phyloP scores from a whole-genome alignment of 73 alveolate genomes.

The Paramecium sexaurelia region DNA sequence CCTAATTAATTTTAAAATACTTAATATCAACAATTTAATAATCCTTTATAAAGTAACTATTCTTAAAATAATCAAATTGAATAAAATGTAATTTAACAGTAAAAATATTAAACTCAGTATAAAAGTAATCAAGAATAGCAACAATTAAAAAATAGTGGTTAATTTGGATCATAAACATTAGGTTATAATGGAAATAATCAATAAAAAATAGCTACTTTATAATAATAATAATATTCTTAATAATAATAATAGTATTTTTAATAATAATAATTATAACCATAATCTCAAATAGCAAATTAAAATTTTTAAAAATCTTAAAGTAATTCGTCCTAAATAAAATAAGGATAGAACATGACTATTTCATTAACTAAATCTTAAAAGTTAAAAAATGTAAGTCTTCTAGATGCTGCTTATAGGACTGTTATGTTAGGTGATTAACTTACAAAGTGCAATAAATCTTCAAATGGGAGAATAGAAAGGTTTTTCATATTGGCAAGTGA shows the following conservation, averaged over 20 bases:
- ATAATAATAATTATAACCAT: background rate
- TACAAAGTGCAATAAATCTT: constrained; percentile 43
- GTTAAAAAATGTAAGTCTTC: background rate
- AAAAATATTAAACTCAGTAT: background rate
- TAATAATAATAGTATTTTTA: background rate
- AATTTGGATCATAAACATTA: background rate
- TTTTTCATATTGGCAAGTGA: constrained; percentile 51
- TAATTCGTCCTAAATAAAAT: background rate
- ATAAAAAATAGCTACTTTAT: background rate
- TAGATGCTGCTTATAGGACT: constrained; percentile 38
- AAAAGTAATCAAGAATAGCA: background rate
- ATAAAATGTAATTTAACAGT: background rate
- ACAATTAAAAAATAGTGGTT: background rate
- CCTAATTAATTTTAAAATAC: background rate
- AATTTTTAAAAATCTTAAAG: background rate
- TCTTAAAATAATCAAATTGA: background rate
- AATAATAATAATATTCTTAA: background rate
- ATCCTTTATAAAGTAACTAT: background rate
- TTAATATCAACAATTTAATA: background rate
- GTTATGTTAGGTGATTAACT: constrained; percentile 57
- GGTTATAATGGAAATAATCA: background rate
- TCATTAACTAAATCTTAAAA: background rate
- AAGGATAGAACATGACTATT: background rate
- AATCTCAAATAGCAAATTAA: background rate
- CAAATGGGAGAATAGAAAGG: constrained; percentile 63